Percentiles rank a stretch among this genome's conserved stretches.
Conservation (phyloP, 306 rosid genomes). For the Sechiopsis laciniata region DNA sequence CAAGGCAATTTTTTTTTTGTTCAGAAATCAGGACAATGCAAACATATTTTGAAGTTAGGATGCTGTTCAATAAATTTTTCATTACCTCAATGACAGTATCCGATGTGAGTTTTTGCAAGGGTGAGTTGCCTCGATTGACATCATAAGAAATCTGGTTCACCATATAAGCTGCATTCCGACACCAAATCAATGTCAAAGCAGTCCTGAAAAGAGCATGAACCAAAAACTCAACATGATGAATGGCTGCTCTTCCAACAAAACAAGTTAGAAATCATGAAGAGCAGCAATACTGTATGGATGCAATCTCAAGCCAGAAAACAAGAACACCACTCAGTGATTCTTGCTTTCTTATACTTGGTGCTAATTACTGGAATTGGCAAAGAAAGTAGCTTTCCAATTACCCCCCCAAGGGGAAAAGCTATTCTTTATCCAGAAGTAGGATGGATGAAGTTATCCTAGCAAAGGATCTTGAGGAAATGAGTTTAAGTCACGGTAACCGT, state of each 20-base stretch:
- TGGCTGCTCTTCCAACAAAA: constrained; percentile 26
- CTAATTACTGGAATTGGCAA: not conserved
- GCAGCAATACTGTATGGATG: constrained; percentile 20
- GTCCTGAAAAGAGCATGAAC: constrained; percentile 58
- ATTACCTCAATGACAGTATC: constrained; percentile 82
- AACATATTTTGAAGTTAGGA: not conserved
- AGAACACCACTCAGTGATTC: not conserved
- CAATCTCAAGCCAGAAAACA: not conserved
- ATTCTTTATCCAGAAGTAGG: not conserved
- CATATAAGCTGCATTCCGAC: constrained; percentile 91
- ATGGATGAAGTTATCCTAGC: not conserved
- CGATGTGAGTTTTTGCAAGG: constrained; percentile 58
- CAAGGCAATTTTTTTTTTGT: constrained; percentile 13
- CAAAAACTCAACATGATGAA: constrained; percentile 45
- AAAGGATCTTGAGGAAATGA: not conserved
- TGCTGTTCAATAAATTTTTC: not conserved
- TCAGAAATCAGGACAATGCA: not conserved
- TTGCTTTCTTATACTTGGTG: not conserved
- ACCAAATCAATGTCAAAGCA: constrained; percentile 72
- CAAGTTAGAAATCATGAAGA: constrained; percentile 9
- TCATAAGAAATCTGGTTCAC: constrained; percentile 80
- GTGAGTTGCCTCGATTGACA: constrained; percentile 33
- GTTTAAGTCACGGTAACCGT: not conserved
- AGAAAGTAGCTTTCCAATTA: not conserved
- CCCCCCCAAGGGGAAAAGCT: not conserved